A percentile compares a stretch with the other conserved stretches of the same genome.
Evolutionary conservation across 2,329 filamentous ascomycete species (phyloP).

Genomic region (Penicillium sp.): DNA sequence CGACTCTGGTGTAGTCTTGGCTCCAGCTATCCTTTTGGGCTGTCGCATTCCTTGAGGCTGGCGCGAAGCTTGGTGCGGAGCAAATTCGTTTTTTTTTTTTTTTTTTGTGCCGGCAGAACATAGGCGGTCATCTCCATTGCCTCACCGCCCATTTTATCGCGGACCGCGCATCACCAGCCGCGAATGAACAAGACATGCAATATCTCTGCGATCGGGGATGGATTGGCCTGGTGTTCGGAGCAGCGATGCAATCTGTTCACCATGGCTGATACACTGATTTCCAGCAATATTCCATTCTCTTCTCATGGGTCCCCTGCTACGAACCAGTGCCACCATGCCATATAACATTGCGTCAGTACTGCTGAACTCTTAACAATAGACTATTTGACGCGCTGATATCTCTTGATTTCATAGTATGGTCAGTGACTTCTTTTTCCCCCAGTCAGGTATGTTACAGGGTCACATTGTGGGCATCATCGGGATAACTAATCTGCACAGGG

Average conservation of each 20-base stretch:
- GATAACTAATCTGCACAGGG: constrained; percentile 45
- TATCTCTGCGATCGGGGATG: not conserved
- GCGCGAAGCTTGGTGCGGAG: constrained; percentile 1
- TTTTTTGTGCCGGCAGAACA: constrained; percentile 27
- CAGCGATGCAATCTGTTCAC: constrained; percentile 9
- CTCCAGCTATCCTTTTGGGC: constrained; percentile 43
- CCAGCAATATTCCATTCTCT: not conserved
- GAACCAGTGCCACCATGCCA: constrained; percentile 51
- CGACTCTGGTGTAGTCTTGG: constrained; percentile 48
- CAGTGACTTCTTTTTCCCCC: constrained; percentile 98
- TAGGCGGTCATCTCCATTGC: not conserved
- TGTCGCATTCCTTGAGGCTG: constrained; percentile 10
- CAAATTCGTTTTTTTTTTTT: constrained; percentile 18
- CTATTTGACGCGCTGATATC: not conserved
- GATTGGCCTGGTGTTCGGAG: not conserved
- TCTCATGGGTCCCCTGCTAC: constrained; percentile 18
- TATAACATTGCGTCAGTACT: constrained; percentile 65
- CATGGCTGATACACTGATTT: constrained; percentile 21
- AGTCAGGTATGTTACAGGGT: constrained; percentile 60
- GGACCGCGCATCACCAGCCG: not conserved
- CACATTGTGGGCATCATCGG: not conserved
- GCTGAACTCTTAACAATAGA: not conserved
- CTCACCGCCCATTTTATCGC: constrained; percentile 12
- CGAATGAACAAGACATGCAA: too few species aligned
- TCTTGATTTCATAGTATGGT: constrained; percentile 67